Evolutionary conservation across 257 asterid species (phyloP), one percentile per base, ranked within the genome.

Genomic region (Leonotis leonurus): DNA sequence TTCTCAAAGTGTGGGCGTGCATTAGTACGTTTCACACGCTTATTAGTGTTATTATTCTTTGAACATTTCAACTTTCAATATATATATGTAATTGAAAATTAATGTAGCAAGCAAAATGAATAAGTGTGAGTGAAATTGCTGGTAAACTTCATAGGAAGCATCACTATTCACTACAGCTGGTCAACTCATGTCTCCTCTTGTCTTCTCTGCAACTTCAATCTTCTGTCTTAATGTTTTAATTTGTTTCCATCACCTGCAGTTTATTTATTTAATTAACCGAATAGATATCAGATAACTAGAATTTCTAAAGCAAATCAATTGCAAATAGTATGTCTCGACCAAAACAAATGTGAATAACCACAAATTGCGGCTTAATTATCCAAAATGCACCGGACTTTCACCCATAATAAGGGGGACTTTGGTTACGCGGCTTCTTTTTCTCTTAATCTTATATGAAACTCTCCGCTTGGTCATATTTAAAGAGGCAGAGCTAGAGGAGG

Each of bases 1-100:
- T 62, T 70, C 66, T 62, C 11, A 2, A 51, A 61, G 13, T 51
- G 75, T 64, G 69, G 60, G 78, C 75, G 61, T 24, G 68, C 18
- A 68, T 21, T 61, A 21, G 56, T 54, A 46, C n/a, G 56, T 54
- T 68, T 62, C 61, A 33, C 70, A 68, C 62, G 56, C 77, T n/a
- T n/a, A 55, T 51, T 10, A 36, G n/a, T n/a, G n/a, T 40, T 12
- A 6, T 8, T 41, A 26, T 26, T 39, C 20, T 4, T 56, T 41
- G 64, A n/a, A 44, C 36, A 57, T 58, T 68, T 49, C 67, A 50
- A 27, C 22, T 59, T 68, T 44, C 14, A 44, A 26, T 16, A 10
- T 27, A 12, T 5, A 44, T 6, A 32, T 6, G 9, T 33, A 3
- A 33, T 7, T 12, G 1, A 44, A 48, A 10, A 1, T 13, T 40